Evolutionary conservation across 1,139 yeast genomes (phyloP).

Genomic region (Geotrichum bryndzae): DNA sequence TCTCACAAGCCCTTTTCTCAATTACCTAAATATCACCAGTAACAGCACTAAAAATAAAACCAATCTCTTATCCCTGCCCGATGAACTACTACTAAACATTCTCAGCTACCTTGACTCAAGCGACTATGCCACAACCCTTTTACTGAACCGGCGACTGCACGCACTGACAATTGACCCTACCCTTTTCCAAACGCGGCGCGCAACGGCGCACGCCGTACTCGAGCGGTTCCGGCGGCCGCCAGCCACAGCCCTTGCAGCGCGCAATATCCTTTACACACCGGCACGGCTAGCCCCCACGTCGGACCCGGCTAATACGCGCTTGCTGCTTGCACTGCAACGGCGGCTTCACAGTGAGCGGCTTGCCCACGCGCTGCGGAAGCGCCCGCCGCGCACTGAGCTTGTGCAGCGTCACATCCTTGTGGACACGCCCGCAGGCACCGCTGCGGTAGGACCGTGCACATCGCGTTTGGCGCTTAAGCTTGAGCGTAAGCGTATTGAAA

Average conservation of each 20-base stretch:
- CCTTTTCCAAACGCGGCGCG: constrained; percentile 23
- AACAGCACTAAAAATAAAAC: not conserved
- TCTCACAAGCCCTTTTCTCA: not conserved
- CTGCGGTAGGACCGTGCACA: not conserved
- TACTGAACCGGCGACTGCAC: constrained; percentile 23
- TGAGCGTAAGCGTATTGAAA: constrained; percentile 25
- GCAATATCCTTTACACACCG: constrained; percentile 27
- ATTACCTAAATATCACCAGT: not conserved
- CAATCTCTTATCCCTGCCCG: constrained; percentile 21
- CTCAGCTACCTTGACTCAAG: constrained; percentile 28
- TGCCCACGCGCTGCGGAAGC: constrained; percentile 22
- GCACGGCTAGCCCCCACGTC: constrained; percentile 27
- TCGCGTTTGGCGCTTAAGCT: constrained; percentile 16
- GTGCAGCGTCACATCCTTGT: constrained; percentile 22
- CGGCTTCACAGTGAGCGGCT: constrained; percentile 27
- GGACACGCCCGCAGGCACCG: not conserved
- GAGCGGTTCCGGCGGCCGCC: constrained; percentile 25
- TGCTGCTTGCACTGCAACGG: constrained; percentile 24
- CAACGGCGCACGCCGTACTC: constrained; percentile 19
- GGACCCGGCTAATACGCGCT: constrained; percentile 23
- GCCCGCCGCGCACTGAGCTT: constrained; percentile 26
- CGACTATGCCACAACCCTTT: constrained; percentile 24
- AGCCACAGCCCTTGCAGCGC: constrained; percentile 24
- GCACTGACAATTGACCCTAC: constrained; percentile 26
- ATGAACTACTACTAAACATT: constrained; percentile 26